phyloP scores from a whole-genome alignment of 1,284 basidiomycete genomes.

The Apiotrichum gracile region DNA sequence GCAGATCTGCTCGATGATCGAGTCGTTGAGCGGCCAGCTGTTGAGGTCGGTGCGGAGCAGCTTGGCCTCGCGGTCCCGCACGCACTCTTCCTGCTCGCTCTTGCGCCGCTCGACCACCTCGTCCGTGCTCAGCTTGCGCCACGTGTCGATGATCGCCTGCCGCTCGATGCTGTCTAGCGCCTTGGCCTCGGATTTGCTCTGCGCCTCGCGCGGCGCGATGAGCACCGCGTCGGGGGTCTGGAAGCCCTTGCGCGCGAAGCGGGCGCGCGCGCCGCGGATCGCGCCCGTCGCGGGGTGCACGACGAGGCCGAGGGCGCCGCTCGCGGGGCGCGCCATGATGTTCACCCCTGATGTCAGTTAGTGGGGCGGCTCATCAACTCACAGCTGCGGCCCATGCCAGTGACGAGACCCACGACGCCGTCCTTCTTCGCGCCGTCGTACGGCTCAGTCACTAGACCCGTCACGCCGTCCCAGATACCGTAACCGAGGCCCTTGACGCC shows the following conservation, averaged over 20 bases:
- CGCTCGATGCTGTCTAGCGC: neutral
- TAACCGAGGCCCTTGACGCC: slow-evolving; percentile 47
- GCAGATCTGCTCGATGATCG: neutral
- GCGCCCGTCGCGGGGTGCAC: slow-evolving; percentile 13
- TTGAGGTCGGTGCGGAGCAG: neutral
- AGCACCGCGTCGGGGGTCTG: slow-evolving; percentile 1
- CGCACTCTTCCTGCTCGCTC: neutral
- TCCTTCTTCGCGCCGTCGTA: slow-evolving; percentile 52
- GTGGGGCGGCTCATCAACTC: slow-evolving; percentile 23
- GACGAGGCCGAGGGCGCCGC: slow-evolving; percentile 24
- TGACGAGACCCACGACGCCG: slow-evolving; percentile 14
- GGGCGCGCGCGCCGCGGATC: slow-evolving; percentile 6
- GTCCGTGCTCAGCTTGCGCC: neutral
- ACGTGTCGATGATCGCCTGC: neutral
- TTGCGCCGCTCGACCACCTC: neutral
- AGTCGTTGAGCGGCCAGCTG: neutral
- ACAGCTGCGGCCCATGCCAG: neutral
- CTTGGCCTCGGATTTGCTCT: neutral
- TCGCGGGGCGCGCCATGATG: slow-evolving; percentile 50
- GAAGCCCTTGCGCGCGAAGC: neutral
- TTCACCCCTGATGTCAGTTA: slow-evolving; percentile 42
- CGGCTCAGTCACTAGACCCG: slow-evolving; percentile 54
- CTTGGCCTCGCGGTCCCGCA: neutral
- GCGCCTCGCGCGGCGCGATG: neutral
- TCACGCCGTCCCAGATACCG: slow-evolving; percentile 55